Evolutionary conservation across 208 protist genomes (phyloP), one percentile per base, ranked within the genome.

Genomic region (Leishmania lainsoni): DNA sequence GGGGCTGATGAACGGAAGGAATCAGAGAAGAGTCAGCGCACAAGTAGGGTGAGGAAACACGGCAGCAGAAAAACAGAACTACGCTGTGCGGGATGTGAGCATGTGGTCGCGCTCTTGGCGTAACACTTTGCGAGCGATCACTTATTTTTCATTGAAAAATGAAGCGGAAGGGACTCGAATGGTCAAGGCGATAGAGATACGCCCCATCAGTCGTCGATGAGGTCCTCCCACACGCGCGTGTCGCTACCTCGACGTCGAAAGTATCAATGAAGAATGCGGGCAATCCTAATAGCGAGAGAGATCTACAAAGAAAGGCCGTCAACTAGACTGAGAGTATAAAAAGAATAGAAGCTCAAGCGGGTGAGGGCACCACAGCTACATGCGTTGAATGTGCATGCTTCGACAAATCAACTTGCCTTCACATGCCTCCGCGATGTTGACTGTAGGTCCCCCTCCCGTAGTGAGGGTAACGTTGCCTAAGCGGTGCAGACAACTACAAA

Each of bases 221-320:
- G 42, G 42, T 45, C 42, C 42, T 45, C 42, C 42, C 42, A 45
- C 42, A 45, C 42, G 42, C 42, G 42, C 42, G 42, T 45, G 42
- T 45, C 42, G 42, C 42, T 45, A 45, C 42, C 42, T 45, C 42
- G 42, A 45, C 42, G 42, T 45, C 42, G 42, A 45, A 45, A 45
- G 42, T 45, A 45, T 45, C 42, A 45, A 45, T 45, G 42, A 45
- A 45, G 42, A 45, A 45, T 45, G 42, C 42, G 42, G n/a, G 59
- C 59, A 66, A 66, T 66, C n/a, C n/a, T 66, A 29, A 73, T 9
- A 80, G 48, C 9, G 39, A 80, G 76, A 9, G 56, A 45, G 16
- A 63, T 26, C 58, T 9, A 10, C 2, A 4, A 63, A 12, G 9
- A 14, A 14, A 26, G 22, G 29, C 2, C 8, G 9, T 6, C 9